phyloP scores from a whole-genome alignment of 2,329 filamentous ascomycete species.

The Ophiostoma novo-ulmi region DNA sequence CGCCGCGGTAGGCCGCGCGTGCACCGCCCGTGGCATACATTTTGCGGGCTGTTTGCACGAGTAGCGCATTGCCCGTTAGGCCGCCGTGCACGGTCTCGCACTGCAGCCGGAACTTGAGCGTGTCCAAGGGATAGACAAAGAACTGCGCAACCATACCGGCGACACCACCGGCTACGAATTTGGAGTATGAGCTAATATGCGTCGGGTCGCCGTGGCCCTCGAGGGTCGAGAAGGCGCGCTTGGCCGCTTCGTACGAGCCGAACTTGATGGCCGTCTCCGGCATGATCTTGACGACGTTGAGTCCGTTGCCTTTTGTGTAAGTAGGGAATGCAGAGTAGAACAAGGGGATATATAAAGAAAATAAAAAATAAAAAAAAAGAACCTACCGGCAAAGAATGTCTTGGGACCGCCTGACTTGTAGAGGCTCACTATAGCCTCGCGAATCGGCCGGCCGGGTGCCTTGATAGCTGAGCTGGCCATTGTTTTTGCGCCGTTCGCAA shows the following conservation, averaged over 20 bases:
- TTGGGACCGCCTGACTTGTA: slow-evolving; percentile 81
- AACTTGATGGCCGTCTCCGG: slow-evolving; percentile 98
- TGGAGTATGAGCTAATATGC: slow-evolving; percentile 74
- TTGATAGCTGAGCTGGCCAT: slow-evolving; percentile 35
- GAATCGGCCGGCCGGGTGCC: slow-evolving; percentile 59
- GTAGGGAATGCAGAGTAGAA: neutral
- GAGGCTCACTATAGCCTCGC: slow-evolving; percentile 68
- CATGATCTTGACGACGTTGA: slow-evolving; percentile 98
- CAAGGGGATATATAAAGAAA: neutral
- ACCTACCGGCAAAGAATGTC: slow-evolving; percentile 85
- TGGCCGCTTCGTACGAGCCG: slow-evolving; percentile 92
- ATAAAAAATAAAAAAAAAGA: neutral
- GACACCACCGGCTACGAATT: slow-evolving; percentile 84
- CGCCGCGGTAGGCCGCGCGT: slow-evolving; percentile 77
- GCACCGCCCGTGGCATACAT: slow-evolving; percentile 77
- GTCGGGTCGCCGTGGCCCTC: slow-evolving; percentile 84
- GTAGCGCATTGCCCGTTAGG: slow-evolving; percentile 73
- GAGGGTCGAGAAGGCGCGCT: slow-evolving; percentile 75
- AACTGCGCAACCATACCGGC: slow-evolving; percentile 96
- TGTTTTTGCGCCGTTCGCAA: neutral
- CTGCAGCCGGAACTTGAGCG: slow-evolving; percentile 77
- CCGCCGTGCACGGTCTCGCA: slow-evolving; percentile 89
- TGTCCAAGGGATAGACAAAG: slow-evolving; percentile 90
- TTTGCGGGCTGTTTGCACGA: slow-evolving; percentile 74
- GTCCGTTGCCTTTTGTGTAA: slow-evolving; percentile 68